A percentile compares a stretch with the other conserved stretches of the same genome.
phyloP scores from a whole-genome alignment of 2,329 filamentous ascomycete genomes.

The Rutstroemia sydowiana region DNA sequence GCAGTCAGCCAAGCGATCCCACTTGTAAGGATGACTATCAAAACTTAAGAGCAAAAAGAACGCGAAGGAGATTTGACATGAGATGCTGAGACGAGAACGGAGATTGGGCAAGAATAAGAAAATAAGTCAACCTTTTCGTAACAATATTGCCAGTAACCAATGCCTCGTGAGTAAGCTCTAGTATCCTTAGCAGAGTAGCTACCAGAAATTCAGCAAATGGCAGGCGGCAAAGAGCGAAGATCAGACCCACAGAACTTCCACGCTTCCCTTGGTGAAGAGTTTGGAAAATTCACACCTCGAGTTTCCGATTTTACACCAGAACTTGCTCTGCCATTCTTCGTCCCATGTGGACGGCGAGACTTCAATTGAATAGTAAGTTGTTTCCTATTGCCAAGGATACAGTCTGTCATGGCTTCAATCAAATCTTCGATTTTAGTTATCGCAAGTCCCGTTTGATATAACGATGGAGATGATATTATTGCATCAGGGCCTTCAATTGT shows the following conservation, averaged over 20 bases:
- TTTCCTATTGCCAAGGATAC: slow-evolving; percentile 36
- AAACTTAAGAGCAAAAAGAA: too few relatives aligned
- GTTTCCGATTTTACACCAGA: not conserved
- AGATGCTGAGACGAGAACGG: not conserved
- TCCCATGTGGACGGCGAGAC: not conserved
- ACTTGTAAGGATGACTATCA: not conserved
- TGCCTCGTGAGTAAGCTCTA: slow-evolving; percentile 53
- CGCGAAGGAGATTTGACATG: not conserved
- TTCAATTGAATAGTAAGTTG: slow-evolving; percentile 38
- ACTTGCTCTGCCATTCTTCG: too few relatives aligned
- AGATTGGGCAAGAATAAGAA: not conserved
- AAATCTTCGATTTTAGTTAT: slow-evolving; percentile 49
- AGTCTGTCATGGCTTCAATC: slow-evolving; percentile 44
- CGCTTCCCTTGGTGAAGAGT: slow-evolving; percentile 39
- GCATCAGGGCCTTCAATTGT: not conserved
- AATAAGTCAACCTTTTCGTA: slow-evolving; percentile 50
- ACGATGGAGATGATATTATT: not conserved
- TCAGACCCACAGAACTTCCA: slow-evolving; percentile 43
- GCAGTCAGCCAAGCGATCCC: not conserved
- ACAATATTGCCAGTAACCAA: slow-evolving; percentile 46
- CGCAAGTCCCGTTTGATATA: slow-evolving; percentile 29
- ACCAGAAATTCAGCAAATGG: slow-evolving; percentile 4
- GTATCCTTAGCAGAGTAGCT: slow-evolving; percentile 51
- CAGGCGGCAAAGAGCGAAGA: slow-evolving; percentile 9
- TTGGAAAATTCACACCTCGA: slow-evolving; percentile 38